Conservation (phyloP, 148 eudicot genomes). For the Rheum nobile region DNA sequence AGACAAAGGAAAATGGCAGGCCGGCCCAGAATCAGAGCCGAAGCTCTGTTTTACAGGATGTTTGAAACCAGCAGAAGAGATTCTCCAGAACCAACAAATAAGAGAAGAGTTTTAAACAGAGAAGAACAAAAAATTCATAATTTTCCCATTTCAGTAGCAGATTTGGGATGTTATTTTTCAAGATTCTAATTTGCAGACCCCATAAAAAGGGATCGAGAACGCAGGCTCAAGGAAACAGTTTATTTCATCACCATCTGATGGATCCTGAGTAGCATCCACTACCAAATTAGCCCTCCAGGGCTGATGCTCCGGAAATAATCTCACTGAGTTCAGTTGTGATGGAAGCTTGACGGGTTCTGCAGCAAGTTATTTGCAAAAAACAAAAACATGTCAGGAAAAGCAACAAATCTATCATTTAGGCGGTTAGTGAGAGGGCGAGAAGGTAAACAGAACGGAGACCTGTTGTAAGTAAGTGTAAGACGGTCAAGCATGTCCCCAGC, state of each 20-base stretch:
- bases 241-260: slow-evolving; percentile 5
- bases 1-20: background rate
- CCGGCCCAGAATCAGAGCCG: background rate
- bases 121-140: background rate
- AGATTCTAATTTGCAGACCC: slow-evolving; percentile 1
- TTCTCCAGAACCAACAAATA: background rate
- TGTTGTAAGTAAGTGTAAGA: slow-evolving; percentile 10
- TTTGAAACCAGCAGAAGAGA: background rate
- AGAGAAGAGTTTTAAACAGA: background rate
- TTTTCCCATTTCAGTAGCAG: background rate
- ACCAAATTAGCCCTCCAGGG: slow-evolving; percentile 3
- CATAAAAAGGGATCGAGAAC: background rate
- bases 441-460: background rate
- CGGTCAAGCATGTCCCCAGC: slow-evolving; percentile 28
- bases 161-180: slow-evolving; percentile 5
- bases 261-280: background rate
- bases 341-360: slow-evolving; percentile 12
- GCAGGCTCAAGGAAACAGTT: background rate
- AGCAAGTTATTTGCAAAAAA: background rate
- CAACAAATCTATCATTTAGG: background rate
- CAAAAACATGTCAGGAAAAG: background rate
- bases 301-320: slow-evolving; percentile 11
- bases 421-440: background rate
- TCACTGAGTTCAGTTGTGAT: slow-evolving; percentile 8
- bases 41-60: background rate